Conservation (phyloP, 306 rosid genomes). For the Trichosanthes truncata region DNA sequence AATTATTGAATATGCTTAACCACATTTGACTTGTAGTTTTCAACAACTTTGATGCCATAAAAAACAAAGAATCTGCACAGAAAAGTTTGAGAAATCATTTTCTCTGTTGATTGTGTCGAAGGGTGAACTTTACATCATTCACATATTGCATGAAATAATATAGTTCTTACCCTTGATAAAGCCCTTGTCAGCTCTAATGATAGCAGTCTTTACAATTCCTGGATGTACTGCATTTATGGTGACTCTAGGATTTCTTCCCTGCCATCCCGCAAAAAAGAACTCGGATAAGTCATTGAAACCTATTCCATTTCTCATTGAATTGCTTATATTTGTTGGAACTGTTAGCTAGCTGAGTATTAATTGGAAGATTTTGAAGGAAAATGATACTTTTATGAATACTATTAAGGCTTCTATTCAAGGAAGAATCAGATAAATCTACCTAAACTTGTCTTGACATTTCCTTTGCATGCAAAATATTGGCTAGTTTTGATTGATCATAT, state of each 20-base stretch:
- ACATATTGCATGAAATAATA: background rate
- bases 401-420: background rate
- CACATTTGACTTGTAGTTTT: constrained; percentile 63
- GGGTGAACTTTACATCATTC: no score
- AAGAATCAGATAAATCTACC: constrained; percentile 21
- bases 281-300: background rate
- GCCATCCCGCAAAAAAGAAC: background rate
- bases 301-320: background rate
- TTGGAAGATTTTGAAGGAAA: no score
- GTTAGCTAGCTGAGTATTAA: background rate
- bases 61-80: constrained; percentile 72
- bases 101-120: constrained; percentile 1
- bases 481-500: constrained; percentile 84
- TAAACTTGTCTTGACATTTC: constrained; percentile 70
- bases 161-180: constrained; percentile 43
- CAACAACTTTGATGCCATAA: constrained; percentile 75
- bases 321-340: background rate
- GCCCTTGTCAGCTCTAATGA: constrained; percentile 72
- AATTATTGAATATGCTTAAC: constrained; percentile 6
- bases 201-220: constrained; percentile 82
- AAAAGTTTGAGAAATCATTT: background rate
- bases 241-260: constrained; percentile 81
- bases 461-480: constrained; percentile 71
- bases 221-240: constrained; percentile 88
- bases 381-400: no score